Evolutionary conservation across 352 stramenopile genomes (phyloP), one percentile per base, ranked within the genome.

Genomic region (Phytophthora europaea): DNA sequence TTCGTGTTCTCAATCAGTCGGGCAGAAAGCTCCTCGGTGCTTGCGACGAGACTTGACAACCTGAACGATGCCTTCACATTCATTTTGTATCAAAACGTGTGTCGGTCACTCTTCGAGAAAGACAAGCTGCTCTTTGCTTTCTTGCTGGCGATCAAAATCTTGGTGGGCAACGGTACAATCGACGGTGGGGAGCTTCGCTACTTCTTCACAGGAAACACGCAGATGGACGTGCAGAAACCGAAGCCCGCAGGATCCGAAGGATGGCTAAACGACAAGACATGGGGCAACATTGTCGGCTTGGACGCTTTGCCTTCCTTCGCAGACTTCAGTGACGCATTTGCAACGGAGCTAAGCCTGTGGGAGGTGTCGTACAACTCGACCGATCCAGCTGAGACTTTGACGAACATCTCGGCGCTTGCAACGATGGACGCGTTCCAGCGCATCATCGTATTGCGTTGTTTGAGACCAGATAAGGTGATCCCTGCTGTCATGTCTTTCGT

Each of bases 91-190:
- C 83, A 92, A 52, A 99, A 99, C 72, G 94, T 99, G n/a, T 99
- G 97, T 71, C 90, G 97, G 5, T 98, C 94, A 36, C 81, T 99
- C 8, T 99, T 99, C 75, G 97, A 99, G 73, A 98, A 98, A 58
- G 91, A 99, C 80, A 99, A 99, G 69, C 77, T 99, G 36, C 79
- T 99, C 6, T 99, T 99, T 66, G 95, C 92, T 23, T 99, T 99
- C 73, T 66, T 98, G 8, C 67, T 99, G 22, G 92, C 90, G 0
- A 91, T 97, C 66, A 98, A 98, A 70, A 97, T 99, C 38, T 81
- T 99, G 36, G 92, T 91, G 1, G 90, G 88, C 1, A 83, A 92
- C 33, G 83, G 80, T 1, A 73, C 75, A n/a, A 93, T 99, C 63
- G 78, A 98, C 65, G 75, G 73, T 1, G 71, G 65, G 0, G 93